Base-by-base conservation (phyloP, 108 stramenopile species). In the Licmophora abbreviata region DNA sequence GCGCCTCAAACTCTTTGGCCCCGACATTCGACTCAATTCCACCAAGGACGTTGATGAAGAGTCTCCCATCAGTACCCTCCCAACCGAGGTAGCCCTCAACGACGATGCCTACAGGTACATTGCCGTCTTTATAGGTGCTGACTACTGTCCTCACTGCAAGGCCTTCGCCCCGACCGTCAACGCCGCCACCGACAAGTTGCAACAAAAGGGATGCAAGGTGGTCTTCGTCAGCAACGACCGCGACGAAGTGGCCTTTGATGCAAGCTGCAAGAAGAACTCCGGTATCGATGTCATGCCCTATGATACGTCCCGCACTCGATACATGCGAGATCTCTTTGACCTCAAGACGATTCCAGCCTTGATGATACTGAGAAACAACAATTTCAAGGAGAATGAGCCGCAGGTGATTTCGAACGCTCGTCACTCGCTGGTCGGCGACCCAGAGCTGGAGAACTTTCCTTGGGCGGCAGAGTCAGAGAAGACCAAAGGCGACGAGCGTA, bases 271-370 rank as follows among this genome's bases (percentile, higher is more conserved):
- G 23, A 72, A 72, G 29, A 42, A 50, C 18, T 20, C 26, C 29
- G 75, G 75, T 0, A 49, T 76, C 26, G 75, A 76, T 61, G 70
- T 60, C 25, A 72, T 76, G 66, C 47, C 35, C 12, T 76, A 64
- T 37, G 67, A 76, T 43, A 15, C 46, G 3, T 29, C 23, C 42
- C 59, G 61, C 44, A 70, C 69, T 14, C 18, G 18, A 10, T 25
- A 14, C 6, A 68, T 76, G 58, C 51, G 75, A 44, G 75, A 76
- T 42, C 34, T 71, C 20, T 76, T 76, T 21, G 62, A 54, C 3
- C 48, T 71, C 17, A 64, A 56, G 29, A 73, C 66, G 0, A 68
- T 73, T 35, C 71, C 71, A 23, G 66, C 71, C 3, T 24, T 73
- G 20, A 63, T 73, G 41, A 68, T 73, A 25, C 51, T 73, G 12